Percentiles rank a stretch among this genome's conserved stretches.
Conservation (phyloP, 2,329 filamentous ascomycete genomes). For the Salinomyces thailandicus region DNA sequence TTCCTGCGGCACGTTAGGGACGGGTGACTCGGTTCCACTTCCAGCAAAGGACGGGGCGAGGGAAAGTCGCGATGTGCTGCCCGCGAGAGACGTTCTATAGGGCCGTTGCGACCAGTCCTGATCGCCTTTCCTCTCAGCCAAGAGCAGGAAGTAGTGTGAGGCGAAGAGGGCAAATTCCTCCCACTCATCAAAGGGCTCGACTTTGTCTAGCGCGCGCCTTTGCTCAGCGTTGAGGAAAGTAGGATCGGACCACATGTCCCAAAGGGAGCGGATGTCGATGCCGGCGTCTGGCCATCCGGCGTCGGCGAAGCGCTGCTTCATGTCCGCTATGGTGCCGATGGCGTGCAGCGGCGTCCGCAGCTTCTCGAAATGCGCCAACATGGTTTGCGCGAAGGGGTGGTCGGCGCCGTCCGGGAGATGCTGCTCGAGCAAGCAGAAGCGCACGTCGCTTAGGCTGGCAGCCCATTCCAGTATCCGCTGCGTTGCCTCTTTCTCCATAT, state of each 20-base stretch:
- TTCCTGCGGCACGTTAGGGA: constrained; percentile 16
- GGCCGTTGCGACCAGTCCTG: constrained; percentile 16
- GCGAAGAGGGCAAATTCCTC: constrained; percentile 83
- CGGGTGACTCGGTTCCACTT: constrained; percentile 2
- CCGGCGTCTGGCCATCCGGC: constrained; percentile 53
- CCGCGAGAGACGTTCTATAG: constrained; percentile 14
- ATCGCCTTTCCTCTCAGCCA: constrained; percentile 43
- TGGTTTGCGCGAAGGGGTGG: constrained; percentile 78
- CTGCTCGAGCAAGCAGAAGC: constrained; percentile 82
- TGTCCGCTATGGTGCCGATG: constrained; percentile 52
- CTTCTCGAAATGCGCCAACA: constrained; percentile 76
- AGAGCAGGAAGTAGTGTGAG: constrained; percentile 72
- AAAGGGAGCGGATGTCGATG: constrained; percentile 57
- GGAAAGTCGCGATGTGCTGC: constrained; percentile 6
- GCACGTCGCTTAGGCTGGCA: constrained; percentile 56
- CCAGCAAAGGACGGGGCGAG: constrained; percentile 1
- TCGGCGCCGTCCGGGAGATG: constrained; percentile 65
- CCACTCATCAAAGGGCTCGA: constrained; percentile 92
- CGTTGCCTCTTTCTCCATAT: constrained; percentile 66
- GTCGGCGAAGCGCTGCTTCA: constrained; percentile 55
- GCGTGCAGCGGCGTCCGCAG: constrained; percentile 68
- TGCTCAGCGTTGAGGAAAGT: constrained; percentile 52
- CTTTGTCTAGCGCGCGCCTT: constrained; percentile 51
- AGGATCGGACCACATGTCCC: constrained; percentile 69
- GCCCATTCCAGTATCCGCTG: constrained; percentile 71